Evolutionary conservation across 805 yeast genomes (phyloP), one percentile per base, ranked within the genome.

Genomic region (Scheffersomyces coipomensis): DNA sequence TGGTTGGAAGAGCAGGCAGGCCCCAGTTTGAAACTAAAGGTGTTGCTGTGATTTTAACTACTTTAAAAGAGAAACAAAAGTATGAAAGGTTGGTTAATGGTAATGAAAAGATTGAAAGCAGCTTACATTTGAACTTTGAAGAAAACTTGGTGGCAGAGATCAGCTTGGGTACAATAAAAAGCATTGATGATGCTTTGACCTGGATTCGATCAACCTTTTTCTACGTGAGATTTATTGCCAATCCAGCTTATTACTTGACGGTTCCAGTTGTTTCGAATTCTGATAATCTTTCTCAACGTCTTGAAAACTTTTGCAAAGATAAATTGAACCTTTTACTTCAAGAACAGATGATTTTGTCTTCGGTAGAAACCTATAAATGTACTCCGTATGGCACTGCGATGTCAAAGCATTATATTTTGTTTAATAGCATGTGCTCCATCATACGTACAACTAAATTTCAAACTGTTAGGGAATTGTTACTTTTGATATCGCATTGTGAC

Each of bases 1-100:
- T 80, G 85, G 71, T 80, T 54, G 85, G 84, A 3, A 64, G 85
- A 48, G 84, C 85, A 3, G 85, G 85, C 3, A 65, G 84, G 35
- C 83, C 83, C 0, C 79, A 75, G 23, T 77, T 67, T 51, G 83
- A 78, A 47, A 65, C 63, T 3, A 69, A 68, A 25, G 76, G 76
- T 2, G 76, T 71, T 3, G 76, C 78, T 2, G 66, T 77, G 1
- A 66, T 78, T 12, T 59, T 77, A 64, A 78, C 83, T 1, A 64
- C 64, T 10, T 34, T 47, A 1, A 48, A 51, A 3, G 56, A 59
- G 38, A 63, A 60, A 29, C 37, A 42, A 3, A 59, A 55, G n/a
- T 78, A 75, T 51, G 72, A 68, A 39, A 56, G 58, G 10, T 46
- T 78, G 22, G 53, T 71, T 0, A 51, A 64, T 31, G 79, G 79